These are phyloP conservation scores for Sporobolus alterniflorus DNA, from an alignment of 202 grass and related monocot species.

Conservation along the genomic window DNA sequence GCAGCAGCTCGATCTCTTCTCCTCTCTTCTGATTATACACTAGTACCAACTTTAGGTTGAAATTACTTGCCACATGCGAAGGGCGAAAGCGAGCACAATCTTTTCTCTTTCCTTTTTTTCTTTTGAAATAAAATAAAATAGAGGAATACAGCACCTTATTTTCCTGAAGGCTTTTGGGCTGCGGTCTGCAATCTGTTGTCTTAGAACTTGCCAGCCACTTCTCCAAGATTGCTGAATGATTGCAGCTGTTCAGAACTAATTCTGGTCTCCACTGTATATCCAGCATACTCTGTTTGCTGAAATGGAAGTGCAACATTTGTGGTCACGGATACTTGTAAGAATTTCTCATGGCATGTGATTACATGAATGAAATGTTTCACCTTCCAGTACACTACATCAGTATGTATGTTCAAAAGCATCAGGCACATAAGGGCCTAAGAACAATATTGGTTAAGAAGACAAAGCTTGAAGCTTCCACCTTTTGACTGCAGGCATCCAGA, in stretches of 20 bases:
- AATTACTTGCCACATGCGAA: constrained; percentile 75
- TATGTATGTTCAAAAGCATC: constrained; percentile 28
- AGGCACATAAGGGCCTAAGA: constrained; percentile 21
- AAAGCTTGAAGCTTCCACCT: constrained; percentile 57
- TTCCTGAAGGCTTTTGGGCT: constrained; percentile 62
- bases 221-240: constrained; percentile 45
- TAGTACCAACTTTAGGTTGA: constrained; percentile 54
- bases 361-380: constrained; percentile 19
- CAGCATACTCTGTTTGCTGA: constrained; percentile 7
- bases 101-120: constrained; percentile 36
- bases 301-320: constrained; percentile 34
- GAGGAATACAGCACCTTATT: constrained; percentile 71
- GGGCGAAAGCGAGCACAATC: constrained; percentile 68
- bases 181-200: constrained; percentile 46
- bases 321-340: constrained; percentile 7
- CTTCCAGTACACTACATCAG: not conserved
- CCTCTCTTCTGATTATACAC: constrained; percentile 52
- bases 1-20: not conserved
- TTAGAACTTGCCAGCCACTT: constrained; percentile 50
- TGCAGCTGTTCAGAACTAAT: constrained; percentile 46
- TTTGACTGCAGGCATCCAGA: constrained; percentile 89
- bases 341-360: constrained; percentile 18
- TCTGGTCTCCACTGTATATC: constrained; percentile 36
- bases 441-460: constrained; percentile 36
- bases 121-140: constrained; percentile 58